Percentiles rank a stretch among this genome's conserved stretches.
These are phyloP conservation scores for Agapanthus africanus DNA, from an alignment of 106 monocot genomes.

Conservation along the genomic window DNA sequence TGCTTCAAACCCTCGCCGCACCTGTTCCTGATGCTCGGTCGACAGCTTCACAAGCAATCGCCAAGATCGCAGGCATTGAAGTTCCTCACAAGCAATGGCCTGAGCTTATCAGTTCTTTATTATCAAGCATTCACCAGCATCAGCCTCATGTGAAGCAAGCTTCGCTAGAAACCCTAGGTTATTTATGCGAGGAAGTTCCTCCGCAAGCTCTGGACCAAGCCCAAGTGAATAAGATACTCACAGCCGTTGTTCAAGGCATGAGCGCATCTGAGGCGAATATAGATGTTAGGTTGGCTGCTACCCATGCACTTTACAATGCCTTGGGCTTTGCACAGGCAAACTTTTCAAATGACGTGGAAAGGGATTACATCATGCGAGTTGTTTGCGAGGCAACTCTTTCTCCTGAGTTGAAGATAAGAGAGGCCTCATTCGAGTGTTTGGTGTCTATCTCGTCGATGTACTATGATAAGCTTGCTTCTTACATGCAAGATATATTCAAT, in stretches of 20 bases:
- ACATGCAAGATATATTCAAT: conserved; percentile 86
- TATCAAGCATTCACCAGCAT: too few relatives aligned
- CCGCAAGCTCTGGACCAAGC: conserved; percentile 73
- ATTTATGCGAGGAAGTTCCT: conserved; percentile 76
- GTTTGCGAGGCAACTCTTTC: conserved; percentile 84
- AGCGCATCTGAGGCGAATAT: conserved; percentile 58
- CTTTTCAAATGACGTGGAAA: conserved; percentile 84
- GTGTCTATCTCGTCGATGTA: conserved; percentile 84
- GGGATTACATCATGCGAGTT: conserved; percentile 92
- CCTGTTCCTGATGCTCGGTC: too few relatives aligned
- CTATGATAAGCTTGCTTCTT: conserved; percentile 72
- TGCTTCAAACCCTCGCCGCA: too few relatives aligned
- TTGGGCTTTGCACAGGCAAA: conserved; percentile 84
- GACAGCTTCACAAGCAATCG: too few relatives aligned
- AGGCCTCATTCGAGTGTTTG: conserved; percentile 85
- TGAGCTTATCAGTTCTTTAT: conserved; percentile 42
- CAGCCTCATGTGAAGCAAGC: too few relatives aligned
- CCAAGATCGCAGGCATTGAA: too few relatives aligned
- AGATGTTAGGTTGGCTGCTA: conserved; percentile 79
- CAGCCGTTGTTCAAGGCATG: conserved; percentile 95
- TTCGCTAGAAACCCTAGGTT: too few relatives aligned
- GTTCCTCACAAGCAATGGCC: too few relatives aligned
- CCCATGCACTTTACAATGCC: conserved; percentile 76
- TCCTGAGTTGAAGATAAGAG: conserved; percentile 65
- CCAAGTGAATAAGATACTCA: conserved; percentile 86